Evolutionary conservation across 1,284 basidiomycete genomes (phyloP), one percentile per base, ranked within the genome.

Genomic region (Ceratobasidium sp.): DNA sequence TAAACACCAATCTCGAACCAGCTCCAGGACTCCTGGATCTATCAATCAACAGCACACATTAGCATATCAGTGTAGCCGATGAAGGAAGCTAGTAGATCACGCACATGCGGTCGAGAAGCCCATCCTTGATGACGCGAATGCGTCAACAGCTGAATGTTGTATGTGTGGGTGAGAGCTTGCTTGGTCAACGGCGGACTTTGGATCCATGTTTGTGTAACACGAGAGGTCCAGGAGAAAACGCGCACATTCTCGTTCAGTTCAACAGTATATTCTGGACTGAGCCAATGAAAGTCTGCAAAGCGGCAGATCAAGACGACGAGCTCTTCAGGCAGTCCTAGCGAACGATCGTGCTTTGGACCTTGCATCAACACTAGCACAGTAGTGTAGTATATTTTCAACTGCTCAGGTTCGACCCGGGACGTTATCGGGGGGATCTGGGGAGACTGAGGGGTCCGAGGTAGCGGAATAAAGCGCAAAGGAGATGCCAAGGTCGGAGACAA

Each of bases 1-100:
- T 53, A 53, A 8, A 65, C n/a, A 51, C 63, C 31, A 13, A 68
- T 14, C 22, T 68, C 65, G 51, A 68, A 54, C 65, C 65, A 54
- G 22, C 65, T 68, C 51, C 51, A 65, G 6, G 49, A 68, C 4
- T 24, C 65, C 65, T 54, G 27, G 34, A 13, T 31, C 19, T 29
- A 5, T 2, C n/a, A 22, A 16, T 34, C 24, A 31, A 27, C 53
- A 31, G 24, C 7, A 31, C 27, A 24, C 13, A 54, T 8, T 29
- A 13, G 16, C 9, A 54, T 54, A 16, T 11, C 48, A 11, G 4
- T n/a, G n/a, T n/a, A n/a, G n/a, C n/a, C n/a, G n/a, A n/a, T n/a
- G n/a, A n/a, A 49, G 22, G 4, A 5, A n/a, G 48, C 48, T n/a
- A 11, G 48, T 19, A 53, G 29, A 2, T 27, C n/a, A 65, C 63